Percentiles rank a stretch among this genome's conserved stretches.
phyloP scores from a whole-genome alignment of 805 yeast species.

The Ogataea corticis region DNA sequence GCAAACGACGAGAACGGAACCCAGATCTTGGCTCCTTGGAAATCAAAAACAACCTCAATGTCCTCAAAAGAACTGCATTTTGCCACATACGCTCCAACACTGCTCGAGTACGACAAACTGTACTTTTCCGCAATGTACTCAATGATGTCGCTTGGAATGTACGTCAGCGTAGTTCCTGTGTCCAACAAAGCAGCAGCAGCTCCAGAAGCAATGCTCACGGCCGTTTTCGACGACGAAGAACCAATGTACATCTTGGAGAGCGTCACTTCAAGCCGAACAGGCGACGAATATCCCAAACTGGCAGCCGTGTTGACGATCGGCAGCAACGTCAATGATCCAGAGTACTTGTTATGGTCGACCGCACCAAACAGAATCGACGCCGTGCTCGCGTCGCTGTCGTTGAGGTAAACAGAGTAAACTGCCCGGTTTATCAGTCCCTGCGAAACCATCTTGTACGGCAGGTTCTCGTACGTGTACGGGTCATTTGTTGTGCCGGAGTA shows the following conservation, averaged over 20 bases:
- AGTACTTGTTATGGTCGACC: conserved; percentile 61
- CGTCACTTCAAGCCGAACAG: conserved; percentile 52
- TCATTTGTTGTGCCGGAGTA: conserved; percentile 30
- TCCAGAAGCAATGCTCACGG: conserved; percentile 26
- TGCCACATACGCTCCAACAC: conserved; percentile 46
- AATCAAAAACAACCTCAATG: conserved; percentile 44
- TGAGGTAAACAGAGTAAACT: conserved; percentile 65
- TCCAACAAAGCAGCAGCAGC: conserved; percentile 48
- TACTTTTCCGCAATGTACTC: conserved; percentile 31
- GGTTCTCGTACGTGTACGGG: conserved; percentile 55
- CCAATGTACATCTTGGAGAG: conserved; percentile 40
- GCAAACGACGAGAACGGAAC: conserved; percentile 44
- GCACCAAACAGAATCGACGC: conserved; percentile 76
- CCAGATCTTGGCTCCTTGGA: conserved; percentile 57
- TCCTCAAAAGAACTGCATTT: conserved; percentile 40
- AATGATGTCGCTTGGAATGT: conserved; percentile 40
- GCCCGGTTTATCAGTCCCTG: conserved; percentile 57
- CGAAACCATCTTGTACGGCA: conserved; percentile 60
- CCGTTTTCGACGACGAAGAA: conserved; percentile 13
- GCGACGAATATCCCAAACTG: conserved; percentile 33
- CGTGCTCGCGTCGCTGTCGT: conserved; percentile 38
- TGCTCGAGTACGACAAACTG: conserved; percentile 42
- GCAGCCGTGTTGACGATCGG: conserved; percentile 50
- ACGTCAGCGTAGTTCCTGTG: conserved; percentile 57
- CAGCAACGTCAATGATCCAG: conserved; percentile 49